Base-by-base conservation (phyloP, 164 flowering plant genomes). In the Vitis riparia region DNA sequence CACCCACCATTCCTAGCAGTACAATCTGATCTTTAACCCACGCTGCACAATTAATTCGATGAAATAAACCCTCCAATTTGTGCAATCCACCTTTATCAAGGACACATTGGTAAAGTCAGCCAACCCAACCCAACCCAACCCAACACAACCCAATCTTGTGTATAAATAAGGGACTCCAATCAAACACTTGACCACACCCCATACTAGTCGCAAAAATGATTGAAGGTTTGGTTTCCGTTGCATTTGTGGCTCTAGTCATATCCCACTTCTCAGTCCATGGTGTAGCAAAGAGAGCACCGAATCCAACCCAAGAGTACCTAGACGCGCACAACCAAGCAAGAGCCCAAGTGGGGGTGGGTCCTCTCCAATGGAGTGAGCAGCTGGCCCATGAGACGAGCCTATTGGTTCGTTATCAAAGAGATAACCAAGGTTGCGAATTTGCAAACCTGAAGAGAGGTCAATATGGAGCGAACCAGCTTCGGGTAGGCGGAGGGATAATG, bases 401-500 rank as follows among this genome's bases (percentile, higher is more conserved):
- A 16, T 66, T 81, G 1, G 90, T 65, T 3, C 69, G 88, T 56
- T 83, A 73, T 78, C 94, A 91, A 68, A 74, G 92, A 13, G 70
- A 82, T 80, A 75, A 80, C 13, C 78, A 71, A 70, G 73, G 68
- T 1, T 91, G 97, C 80, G 59, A 73, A 9, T 89, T 91, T 59
- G 92, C 91, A 0, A 69, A 80, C 44, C 23, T 85, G 70, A 74
- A 23, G 27, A 44, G 66, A 14, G 60, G 73, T 58, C 64, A 75
- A 71, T 90, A 80, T 62, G 94, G 97, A 1, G 89, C 76, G 13
- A 91, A 91, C 79, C 93, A 89, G 77, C 57, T 79, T 23, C 77
- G 81, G 83, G 76, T 71, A 0, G 61, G 83, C 11, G 80, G 87
- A 11, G 14, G 5, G 65, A 57, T 59, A 27, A 76, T 76, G 76